Base-by-base conservation (phyloP, 106 monocot species). In the Dendrobium huoshanense region DNA sequence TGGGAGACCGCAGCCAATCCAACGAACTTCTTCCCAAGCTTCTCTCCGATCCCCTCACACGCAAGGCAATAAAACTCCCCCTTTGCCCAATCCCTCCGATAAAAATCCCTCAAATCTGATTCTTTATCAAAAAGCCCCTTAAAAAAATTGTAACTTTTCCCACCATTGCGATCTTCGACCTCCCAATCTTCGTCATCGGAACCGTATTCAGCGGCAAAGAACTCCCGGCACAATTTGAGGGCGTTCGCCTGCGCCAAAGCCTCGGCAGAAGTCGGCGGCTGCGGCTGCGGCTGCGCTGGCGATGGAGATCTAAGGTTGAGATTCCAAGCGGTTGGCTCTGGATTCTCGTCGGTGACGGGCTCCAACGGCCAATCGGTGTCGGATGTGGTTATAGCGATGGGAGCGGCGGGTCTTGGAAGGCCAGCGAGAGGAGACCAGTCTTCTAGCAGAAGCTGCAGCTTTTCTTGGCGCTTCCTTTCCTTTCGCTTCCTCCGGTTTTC, bases 31-130 rank as follows among this genome's bases (percentile, higher is more conserved):
- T 85, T 89, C 65, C 90, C 67, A 74, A 73, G 54, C 75, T 89
- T 88, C 77, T 51, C 78, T 27, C 85, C 83, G 8, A 74, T 84
- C 24, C 79, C 86, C 19, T 58, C 75, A 75, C 95, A 92, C 3
- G 87, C 95, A 25, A 92, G 76, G 80, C 95, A 95, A 48, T 6
- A 42, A 55, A 92, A 92, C 56, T 91, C 87, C 67, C 92, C 89
- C 31, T 86, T 88, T 55, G 72, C 78, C 45, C 73, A 80, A 29
- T 90, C 83, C 55, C 81, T 89, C 83, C 74, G 85, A 70, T 92
- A 92, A 80, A 89, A 85, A 40, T 43, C 80, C 86, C 83, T 87
- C 81, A 95, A 40, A 25, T 82, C 83, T 18, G 1, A 70, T 64
- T 91, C 83, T 33, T 67, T 84, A 79, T 83, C 75, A 54, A 91